Conservation (phyloP, 345 rosid genomes). For the Tarenaya hassleriana region DNA sequence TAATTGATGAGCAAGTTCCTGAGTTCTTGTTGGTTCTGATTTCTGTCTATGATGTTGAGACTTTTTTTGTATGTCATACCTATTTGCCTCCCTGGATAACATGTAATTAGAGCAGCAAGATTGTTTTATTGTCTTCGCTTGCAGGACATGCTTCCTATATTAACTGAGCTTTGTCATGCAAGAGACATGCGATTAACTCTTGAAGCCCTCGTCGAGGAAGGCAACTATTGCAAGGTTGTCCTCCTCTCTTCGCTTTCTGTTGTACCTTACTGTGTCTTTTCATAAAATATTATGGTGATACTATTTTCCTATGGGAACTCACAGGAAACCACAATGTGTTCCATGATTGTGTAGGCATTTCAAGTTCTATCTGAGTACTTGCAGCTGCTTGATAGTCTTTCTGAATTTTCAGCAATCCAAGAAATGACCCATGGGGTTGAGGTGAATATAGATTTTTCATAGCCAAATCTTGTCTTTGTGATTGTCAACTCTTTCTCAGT, state of each 20-base stretch:
- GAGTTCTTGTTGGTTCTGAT: constrained; percentile 1
- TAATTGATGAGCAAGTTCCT: constrained; percentile 1
- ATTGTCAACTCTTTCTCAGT: constrained; percentile 9
- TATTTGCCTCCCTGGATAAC: constrained; percentile 10
- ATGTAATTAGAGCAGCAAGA: constrained; percentile 1
- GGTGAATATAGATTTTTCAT: constrained; percentile 38
- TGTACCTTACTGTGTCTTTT: constrained; percentile 1
- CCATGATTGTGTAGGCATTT: constrained; percentile 63
- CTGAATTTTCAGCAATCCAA: constrained; percentile 79
- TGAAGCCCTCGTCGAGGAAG: constrained; percentile 85
- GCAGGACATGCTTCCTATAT: constrained; percentile 83
- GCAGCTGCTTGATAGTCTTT: constrained; percentile 83
- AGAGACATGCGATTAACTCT: constrained; percentile 69
- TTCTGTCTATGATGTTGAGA: neutral
- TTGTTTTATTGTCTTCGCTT: constrained; percentile 24
- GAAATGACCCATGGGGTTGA: constrained; percentile 97
- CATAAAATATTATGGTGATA: constrained; percentile 9
- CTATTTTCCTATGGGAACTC: constrained; percentile 6
- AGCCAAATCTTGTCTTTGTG: constrained; percentile 14
- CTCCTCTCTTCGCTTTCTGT: constrained; percentile 9
- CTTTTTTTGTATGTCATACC: neutral
- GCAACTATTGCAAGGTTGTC: constrained; percentile 86
- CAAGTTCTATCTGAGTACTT: constrained; percentile 94
- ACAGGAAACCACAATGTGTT: constrained; percentile 19
- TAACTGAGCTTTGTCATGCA: constrained; percentile 72